Evolutionary conservation across 331 rosid species (phyloP), one percentile per base, ranked within the genome.

Genomic region (Saraca asoca): DNA sequence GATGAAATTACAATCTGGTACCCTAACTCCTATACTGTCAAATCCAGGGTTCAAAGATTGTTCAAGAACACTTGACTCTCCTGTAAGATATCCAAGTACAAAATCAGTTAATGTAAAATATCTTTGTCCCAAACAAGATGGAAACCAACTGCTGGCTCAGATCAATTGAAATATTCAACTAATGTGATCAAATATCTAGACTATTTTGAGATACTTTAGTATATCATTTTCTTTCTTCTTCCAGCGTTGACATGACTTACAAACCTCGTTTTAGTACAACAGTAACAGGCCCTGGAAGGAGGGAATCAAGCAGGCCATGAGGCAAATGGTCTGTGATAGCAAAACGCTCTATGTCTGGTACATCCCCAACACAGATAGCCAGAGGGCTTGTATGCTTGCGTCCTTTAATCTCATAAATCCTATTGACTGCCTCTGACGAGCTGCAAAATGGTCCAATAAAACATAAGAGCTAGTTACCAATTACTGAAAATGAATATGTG

Each of bases 271-370:
- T 81, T 12, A 92, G 81, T 17, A 92, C 83, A 62, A 87, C 85
- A 7, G 98, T 89, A 16, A 89, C 98, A 42, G 98, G 98, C 12
- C 98, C 98, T 4, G 98, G 98, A 58, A 92, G 85, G 61, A 92
- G 94, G 75, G 83, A 69, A 69, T 85, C 88, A 58, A 92, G 94
- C 68, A 92, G 77, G 63, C 86, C 85, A 68, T 39, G 49, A 39
- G 98, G 95, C 77, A 92, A 85, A 78, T 85, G 83, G 48, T 87
- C 86, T 5, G 82, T 84, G 72, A 80, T 74, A 41, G 98, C 95
- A 78, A 80, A 92, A 9, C 80, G 88, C 16, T 70, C 35, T 52
- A 89, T 84, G 51, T 83, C 94, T 10, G 83, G 64, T n/a, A 89
- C 85, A 41, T 89, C 96, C 45, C 93, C 84, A 14, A 87, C 91